A percentile compares a stretch with the other conserved stretches of the same genome.
These are phyloP conservation scores for Funneliformis caledonium DNA, from an alignment of 371 early-diverging fungal genomes.

Conservation along the genomic window DNA sequence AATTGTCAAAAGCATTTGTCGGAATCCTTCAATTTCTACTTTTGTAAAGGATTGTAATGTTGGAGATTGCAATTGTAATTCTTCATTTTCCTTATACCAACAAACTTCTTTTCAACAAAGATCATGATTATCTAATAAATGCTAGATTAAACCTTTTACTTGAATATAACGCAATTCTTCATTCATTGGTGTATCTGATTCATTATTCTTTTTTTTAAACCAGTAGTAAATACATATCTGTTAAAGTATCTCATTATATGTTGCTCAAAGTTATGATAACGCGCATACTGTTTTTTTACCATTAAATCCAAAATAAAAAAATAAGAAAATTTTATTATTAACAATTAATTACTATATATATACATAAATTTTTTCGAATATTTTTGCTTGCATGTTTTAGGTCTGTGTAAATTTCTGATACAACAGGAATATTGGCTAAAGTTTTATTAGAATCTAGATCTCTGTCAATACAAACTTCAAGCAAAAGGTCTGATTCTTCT, in stretches of 20 bases:
- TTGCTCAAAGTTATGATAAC: background rate
- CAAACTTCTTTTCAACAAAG: conserved; percentile 2
- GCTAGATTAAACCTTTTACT: background rate
- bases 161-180: background rate
- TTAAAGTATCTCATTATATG: background rate
- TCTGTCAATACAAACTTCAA: background rate
- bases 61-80: background rate
- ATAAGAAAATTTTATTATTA: too few relatives aligned
- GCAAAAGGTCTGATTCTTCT: background rate
- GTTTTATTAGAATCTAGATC: conserved; percentile 31
- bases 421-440: background rate
- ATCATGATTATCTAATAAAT: background rate
- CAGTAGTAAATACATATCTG: background rate
- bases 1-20: background rate
- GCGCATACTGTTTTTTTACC: background rate
- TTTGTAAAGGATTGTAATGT: background rate
- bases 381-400: conserved; percentile 3
- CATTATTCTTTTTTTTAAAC: background rate
- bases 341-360: background rate
- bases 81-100: background rate
- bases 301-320: background rate
- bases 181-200: background rate
- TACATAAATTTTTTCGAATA: conserved; percentile 23
- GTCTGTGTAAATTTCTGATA: background rate
- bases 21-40: background rate